These are phyloP conservation scores for Sporothrix inflata DNA, from an alignment of 2,329 filamentous ascomycete genomes.

Conservation along the genomic window DNA sequence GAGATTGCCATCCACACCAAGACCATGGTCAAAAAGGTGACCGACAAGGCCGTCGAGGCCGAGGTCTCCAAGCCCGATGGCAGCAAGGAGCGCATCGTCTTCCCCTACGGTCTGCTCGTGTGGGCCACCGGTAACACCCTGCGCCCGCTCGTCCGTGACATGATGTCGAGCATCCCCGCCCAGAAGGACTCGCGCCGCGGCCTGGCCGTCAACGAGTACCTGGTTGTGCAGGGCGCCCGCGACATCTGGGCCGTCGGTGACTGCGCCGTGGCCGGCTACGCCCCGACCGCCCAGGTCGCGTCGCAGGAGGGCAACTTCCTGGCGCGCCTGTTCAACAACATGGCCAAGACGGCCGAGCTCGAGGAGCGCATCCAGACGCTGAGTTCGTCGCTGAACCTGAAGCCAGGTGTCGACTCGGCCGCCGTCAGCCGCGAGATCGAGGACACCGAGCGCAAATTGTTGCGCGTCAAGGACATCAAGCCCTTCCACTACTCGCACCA, in stretches of 20 bases:
- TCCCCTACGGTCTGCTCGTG: constrained; percentile 94
- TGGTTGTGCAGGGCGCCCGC: constrained; percentile 94
- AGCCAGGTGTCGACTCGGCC: constrained; percentile 67
- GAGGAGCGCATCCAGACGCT: constrained; percentile 76
- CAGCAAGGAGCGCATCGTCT: constrained; percentile 75
- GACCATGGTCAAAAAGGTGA: constrained; percentile 98
- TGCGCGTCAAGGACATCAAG: constrained; percentile 90
- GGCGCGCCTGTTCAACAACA: constrained; percentile 95
- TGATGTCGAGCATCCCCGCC: constrained; percentile 88
- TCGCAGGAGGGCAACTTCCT: constrained; percentile 95
- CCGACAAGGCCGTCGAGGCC: constrained; percentile 88
- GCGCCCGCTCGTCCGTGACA: constrained; percentile 84
- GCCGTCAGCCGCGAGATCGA: constrained; percentile 76
- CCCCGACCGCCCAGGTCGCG: constrained; percentile 95
- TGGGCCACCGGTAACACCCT: constrained; percentile 98
- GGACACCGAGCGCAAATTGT: constrained; percentile 80
- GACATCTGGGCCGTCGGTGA: constrained; percentile 98
- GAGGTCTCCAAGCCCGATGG: constrained; percentile 81
- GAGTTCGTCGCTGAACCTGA: constrained; percentile 62
- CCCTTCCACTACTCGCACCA: constrained; percentile 99
- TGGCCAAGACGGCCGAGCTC: constrained; percentile 89
- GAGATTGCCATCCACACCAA: constrained; percentile 97
- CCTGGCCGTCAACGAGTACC: constrained; percentile 96
- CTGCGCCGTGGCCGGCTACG: constrained; percentile 96
- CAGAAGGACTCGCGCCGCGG: constrained; percentile 95